Evolutionary conservation across 2,329 filamentous ascomycete species (phyloP), one percentile per base, ranked within the genome.

Genomic region (Pseudopithomyces chartarum): DNA sequence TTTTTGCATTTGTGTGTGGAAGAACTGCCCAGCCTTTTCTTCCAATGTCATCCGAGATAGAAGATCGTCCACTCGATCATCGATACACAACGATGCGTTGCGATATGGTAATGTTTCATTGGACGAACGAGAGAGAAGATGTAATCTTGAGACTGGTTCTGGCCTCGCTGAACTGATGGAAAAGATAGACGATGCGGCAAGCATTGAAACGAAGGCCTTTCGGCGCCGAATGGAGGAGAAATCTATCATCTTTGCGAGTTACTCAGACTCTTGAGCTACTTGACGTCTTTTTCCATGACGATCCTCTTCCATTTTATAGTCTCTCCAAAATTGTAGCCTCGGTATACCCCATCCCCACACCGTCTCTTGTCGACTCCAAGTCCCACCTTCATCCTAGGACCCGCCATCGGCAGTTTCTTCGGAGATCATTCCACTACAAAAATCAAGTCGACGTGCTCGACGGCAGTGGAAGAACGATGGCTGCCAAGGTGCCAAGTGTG

Each of bases 11-110:
- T 73, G 73, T 19, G 72, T 70, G 54, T 82, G 79, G 61, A 81
- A 82, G 52, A 82, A 71, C 59, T 81, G 79, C 1, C 80, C 80
- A 2, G 78, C 80, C 54, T 82, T 82, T 59, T 82, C 80, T 38
- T 79, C 76, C 0, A 82, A 46, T 0, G 76, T 81, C 80, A 82
- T 82, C 10, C 79, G 76, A 3, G 64, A 54, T 19, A 73, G 44
- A 3, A 82, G 73, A 54, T 82, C 80, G 22, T 81, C 77, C 7
- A 82, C 76, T 43, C 80, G 75, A n/a, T 79, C 78, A 40, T 81
- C 78, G 40, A 81, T 72, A 40, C 76, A 74, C 13, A 76, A 68
- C 0, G 73, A 74, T 0, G 76, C 66, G 68, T 80, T 59, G 15
- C 68, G 71, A 61, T 76, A 76, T 19, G 73, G 73, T 6, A 69